Evolutionary conservation across 257 asterid genomes (phyloP).

Genomic region (Echites panduratus): DNA sequence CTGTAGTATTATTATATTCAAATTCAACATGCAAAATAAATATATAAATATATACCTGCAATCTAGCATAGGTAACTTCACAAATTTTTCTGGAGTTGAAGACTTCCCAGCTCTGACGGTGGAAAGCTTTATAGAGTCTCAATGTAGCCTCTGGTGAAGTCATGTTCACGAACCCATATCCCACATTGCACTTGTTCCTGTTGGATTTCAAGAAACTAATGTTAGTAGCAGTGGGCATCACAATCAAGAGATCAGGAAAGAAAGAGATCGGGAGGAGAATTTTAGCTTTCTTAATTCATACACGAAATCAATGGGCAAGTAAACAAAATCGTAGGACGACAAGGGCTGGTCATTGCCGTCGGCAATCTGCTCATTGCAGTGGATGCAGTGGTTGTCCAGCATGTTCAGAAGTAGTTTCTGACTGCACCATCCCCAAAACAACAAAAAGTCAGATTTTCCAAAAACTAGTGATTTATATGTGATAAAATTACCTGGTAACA

Average conservation of each 20-base stretch:
- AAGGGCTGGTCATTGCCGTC: slow-evolving; percentile 69
- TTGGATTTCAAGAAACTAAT: not conserved
- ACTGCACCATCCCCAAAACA: slow-evolving; percentile 38
- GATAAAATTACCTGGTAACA: too few species aligned
- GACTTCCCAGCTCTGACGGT: slow-evolving; percentile 88
- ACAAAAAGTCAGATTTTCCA: slow-evolving; percentile 16
- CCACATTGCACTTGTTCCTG: slow-evolving; percentile 93
- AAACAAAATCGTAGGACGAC: slow-evolving; percentile 90
- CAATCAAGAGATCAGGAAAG: not conserved
- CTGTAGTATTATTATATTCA: not conserved
- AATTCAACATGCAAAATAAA: too few species aligned
- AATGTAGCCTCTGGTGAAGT: slow-evolving; percentile 92
- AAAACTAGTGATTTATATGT: not conserved
- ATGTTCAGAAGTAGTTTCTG: slow-evolving; percentile 92
- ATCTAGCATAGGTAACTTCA: slow-evolving; percentile 86
- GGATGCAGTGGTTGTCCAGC: slow-evolving; percentile 98
- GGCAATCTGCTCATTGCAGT: slow-evolving; percentile 88
- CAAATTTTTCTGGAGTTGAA: slow-evolving; percentile 96
- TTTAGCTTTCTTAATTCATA: slow-evolving; percentile 12
- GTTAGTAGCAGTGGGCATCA: not conserved
- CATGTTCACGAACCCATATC: slow-evolving; percentile 99
- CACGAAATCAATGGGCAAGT: slow-evolving; percentile 97
- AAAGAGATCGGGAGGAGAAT: not conserved
- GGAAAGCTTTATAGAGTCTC: slow-evolving; percentile 89
- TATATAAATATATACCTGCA: slow-evolving; percentile 57